A percentile compares a stretch with the other conserved stretches of the same genome.
Evolutionary conservation across 2,329 filamentous ascomycete genomes (phyloP).

Genomic region (Penicillium psychrosexuale): DNA sequence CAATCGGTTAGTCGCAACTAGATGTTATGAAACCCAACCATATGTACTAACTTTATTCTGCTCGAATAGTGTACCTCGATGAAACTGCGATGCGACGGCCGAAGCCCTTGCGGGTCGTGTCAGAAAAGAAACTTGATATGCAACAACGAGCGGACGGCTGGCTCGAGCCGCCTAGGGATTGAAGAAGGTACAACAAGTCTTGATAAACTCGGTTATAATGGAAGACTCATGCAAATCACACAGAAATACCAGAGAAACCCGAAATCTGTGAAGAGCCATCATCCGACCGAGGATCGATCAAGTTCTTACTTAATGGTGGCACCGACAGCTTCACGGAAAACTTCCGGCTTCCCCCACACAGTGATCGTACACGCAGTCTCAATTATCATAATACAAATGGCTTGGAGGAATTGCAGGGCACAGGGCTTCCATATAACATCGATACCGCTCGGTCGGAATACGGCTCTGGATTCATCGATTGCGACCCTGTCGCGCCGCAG

Average conservation of each 20-base stretch:
- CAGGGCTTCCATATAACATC: conserved; percentile 15
- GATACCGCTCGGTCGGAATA: conserved; percentile 16
- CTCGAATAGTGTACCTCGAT: conserved; percentile 44
- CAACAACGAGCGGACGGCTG: conserved; percentile 33
- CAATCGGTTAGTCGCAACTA: conserved; percentile 39
- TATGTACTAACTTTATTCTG: not conserved
- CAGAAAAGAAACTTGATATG: conserved; percentile 43
- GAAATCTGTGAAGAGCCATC: conserved; percentile 29
- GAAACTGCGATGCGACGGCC: conserved; percentile 49
- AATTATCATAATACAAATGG: conserved; percentile 36
- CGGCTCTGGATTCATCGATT: conserved; percentile 21
- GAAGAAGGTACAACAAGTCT: conserved; percentile 19
- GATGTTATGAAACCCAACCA: not conserved
- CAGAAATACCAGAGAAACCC: conserved; percentile 22
- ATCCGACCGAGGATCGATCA: conserved; percentile 47
- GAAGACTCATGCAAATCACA: not conserved
- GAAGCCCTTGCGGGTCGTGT: conserved; percentile 45
- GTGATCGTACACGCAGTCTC: conserved; percentile 38
- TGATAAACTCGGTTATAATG: not conserved
- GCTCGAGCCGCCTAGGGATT: conserved; percentile 10
- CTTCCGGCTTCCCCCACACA: conserved; percentile 43
- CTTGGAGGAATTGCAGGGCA: conserved; percentile 22
- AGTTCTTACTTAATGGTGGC: conserved; percentile 47
- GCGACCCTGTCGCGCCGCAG: conserved; percentile 24
- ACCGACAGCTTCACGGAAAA: conserved; percentile 47